Evolutionary conservation across 352 stramenopile genomes (phyloP).

Genomic region (Albugo candida): DNA sequence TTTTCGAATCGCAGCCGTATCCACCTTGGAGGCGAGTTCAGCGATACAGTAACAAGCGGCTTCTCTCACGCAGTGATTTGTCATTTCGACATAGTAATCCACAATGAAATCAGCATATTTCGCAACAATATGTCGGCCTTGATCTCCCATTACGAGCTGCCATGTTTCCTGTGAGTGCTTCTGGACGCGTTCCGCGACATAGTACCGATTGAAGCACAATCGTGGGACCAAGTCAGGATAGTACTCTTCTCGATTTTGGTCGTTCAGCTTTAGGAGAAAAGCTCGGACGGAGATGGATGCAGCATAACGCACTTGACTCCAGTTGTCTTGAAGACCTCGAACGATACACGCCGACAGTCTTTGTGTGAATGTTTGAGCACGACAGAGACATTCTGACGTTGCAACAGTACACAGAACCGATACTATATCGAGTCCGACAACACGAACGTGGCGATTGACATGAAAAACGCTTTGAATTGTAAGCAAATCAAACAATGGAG

Average conservation of each 20-base stretch:
- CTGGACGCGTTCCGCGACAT: conserved; percentile 91
- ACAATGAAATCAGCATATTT: conserved; percentile 79
- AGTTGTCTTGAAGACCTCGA: conserved; percentile 88
- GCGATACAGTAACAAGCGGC: conserved; percentile 90
- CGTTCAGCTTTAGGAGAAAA: conserved; percentile 68
- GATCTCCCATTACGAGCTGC: conserved; percentile 73
- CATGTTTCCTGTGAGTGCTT: conserved; percentile 94
- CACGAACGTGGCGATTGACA: conserved; percentile 90
- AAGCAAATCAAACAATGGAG: conserved; percentile 42
- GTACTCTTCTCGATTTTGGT: conserved; percentile 19
- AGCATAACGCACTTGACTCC: conserved; percentile 92
- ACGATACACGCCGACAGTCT: conserved; percentile 39
- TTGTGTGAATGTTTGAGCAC: conserved; percentile 21
- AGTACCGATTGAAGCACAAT: conserved; percentile 95
- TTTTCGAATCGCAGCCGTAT: conserved; percentile 33
- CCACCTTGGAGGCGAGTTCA: conserved; percentile 85
- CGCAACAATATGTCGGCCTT: conserved; percentile 68
- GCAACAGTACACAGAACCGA: conserved; percentile 31
- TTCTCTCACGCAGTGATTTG: conserved; percentile 90
- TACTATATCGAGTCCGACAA: conserved; percentile 72
- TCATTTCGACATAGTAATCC: conserved; percentile 92
- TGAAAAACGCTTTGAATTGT: conserved; percentile 74
- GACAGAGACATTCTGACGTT: conserved; percentile 25
- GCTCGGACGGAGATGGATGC: conserved; percentile 80
- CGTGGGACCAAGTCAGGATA: conserved; percentile 83